phyloP scores from a whole-genome alignment of 139 green algal species.

The Haematococcus sp. region DNA sequence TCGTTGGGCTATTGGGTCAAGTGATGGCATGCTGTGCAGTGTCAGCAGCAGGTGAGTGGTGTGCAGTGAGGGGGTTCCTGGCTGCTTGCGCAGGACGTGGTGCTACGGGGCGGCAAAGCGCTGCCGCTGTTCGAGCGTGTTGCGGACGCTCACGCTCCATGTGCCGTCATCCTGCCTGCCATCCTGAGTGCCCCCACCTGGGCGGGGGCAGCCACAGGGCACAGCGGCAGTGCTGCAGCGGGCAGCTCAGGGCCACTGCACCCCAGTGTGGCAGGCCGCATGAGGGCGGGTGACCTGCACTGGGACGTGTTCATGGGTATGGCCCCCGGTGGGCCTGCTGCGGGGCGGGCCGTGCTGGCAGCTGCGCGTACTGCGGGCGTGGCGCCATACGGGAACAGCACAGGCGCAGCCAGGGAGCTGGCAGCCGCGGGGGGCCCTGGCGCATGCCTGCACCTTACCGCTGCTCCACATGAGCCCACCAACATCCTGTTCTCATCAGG shows the following conservation, averaged over 20 bases:
- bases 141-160: slow-evolving; percentile 15
- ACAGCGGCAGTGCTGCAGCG: too few species aligned
- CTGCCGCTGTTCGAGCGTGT: slow-evolving; percentile 77
- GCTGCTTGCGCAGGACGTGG: slow-evolving; percentile 71
- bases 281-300: slow-evolving; percentile 2
- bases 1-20: too few species aligned
- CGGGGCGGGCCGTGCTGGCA: background rate
- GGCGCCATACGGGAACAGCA: too few species aligned
- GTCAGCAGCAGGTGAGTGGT: too few species aligned
- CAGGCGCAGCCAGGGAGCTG: background rate
- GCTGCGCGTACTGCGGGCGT: too few species aligned
- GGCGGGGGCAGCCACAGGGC: too few species aligned
- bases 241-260: background rate
- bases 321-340: background rate
- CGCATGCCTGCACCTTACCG: slow-evolving; percentile 20
- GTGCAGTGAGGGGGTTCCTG: too few species aligned
- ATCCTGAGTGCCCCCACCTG: too few species aligned
- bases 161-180: slow-evolving; percentile 48
- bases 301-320: slow-evolving; percentile 57
- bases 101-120: slow-evolving; percentile 67
- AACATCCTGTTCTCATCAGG: slow-evolving; percentile 93
- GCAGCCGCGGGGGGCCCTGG: background rate
- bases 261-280: background rate
- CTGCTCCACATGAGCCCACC: slow-evolving; percentile 39
- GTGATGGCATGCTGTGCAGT: background rate